Percentiles rank a stretch among this genome's conserved stretches.
Conservation (phyloP, 257 asterid species). For the Solanum chaucha region DNA sequence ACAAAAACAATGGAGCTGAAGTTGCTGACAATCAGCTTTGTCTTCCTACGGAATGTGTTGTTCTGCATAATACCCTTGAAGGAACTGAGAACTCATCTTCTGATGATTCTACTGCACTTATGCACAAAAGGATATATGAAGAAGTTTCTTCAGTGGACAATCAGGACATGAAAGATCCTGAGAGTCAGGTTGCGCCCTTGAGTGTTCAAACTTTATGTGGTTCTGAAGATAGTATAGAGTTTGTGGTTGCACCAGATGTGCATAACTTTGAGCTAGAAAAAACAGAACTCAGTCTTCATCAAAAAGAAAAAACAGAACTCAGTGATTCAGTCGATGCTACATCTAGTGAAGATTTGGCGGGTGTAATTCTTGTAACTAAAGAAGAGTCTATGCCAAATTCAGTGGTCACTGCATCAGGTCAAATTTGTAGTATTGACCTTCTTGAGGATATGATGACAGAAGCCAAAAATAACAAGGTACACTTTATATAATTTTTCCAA, state of each 20-base stretch:
- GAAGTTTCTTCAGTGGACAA: not conserved
- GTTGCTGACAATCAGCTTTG: conserved; percentile 7
- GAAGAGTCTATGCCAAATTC: conserved; percentile 17
- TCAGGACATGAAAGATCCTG: not conserved
- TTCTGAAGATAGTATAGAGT: conserved; percentile 18
- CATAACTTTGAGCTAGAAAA: conserved; percentile 13
- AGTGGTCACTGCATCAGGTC: conserved; percentile 37
- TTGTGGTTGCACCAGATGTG: conserved; percentile 19
- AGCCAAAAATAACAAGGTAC: conserved; percentile 75
- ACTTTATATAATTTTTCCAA: not conserved
- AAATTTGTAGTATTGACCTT: conserved; percentile 32
- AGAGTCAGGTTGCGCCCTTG: not conserved
- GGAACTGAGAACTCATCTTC: not conserved
- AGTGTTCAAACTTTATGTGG: not conserved
- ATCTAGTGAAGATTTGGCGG: conserved; percentile 4
- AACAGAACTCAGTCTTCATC: conserved; percentile 2
- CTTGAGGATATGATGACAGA: conserved; percentile 56
- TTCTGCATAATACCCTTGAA: conserved; percentile 5
- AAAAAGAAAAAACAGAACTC: conserved; percentile 11
- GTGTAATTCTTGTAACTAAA: conserved; percentile 14
- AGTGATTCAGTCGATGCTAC: conserved; percentile 13
- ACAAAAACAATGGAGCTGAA: conserved; percentile 6
- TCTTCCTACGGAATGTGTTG: conserved; percentile 4
- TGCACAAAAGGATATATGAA: not conserved
- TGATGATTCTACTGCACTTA: not conserved